Percentiles rank a stretch among this genome's conserved stretches.
These are phyloP conservation scores for Venturia oleaginea DNA, from an alignment of 2,329 filamentous ascomycete species.

Conservation along the genomic window DNA sequence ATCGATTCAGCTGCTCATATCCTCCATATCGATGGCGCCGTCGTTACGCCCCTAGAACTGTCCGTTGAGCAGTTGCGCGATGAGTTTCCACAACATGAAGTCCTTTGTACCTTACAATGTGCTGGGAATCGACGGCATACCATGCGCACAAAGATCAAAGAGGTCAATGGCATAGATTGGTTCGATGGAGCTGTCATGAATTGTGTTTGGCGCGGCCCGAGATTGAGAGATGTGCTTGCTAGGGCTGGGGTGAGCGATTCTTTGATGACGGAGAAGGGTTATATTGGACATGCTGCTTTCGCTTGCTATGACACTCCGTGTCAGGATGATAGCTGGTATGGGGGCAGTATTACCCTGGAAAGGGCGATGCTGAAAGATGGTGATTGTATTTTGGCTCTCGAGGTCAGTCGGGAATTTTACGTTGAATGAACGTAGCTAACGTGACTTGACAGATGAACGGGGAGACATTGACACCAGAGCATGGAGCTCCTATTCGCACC, in stretches of 20 bases:
- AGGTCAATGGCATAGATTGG: slow-evolving; percentile 43
- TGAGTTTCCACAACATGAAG: slow-evolving; percentile 43
- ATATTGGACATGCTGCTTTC: slow-evolving; percentile 44
- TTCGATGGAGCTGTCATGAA: slow-evolving; percentile 38
- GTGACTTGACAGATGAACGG: slow-evolving; percentile 28
- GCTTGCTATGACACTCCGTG: slow-evolving; percentile 43
- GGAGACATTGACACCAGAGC: slow-evolving; percentile 31
- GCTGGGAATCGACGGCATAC: slow-evolving; percentile 45
- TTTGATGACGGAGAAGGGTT: slow-evolving; percentile 48
- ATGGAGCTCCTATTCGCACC: slow-evolving; percentile 35
- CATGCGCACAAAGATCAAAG: slow-evolving; percentile 42
- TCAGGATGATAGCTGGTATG: slow-evolving; percentile 52
- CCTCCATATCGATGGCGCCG: slow-evolving; percentile 42
- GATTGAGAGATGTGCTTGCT: slow-evolving; percentile 37
- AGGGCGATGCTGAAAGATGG: slow-evolving; percentile 35
- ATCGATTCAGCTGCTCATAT: slow-evolving; percentile 32
- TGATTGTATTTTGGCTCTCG: slow-evolving; percentile 40
- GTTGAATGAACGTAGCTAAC: not conserved
- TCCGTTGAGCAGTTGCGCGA: slow-evolving; percentile 38
- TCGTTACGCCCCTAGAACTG: slow-evolving; percentile 36
- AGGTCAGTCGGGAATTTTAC: slow-evolving; percentile 26
- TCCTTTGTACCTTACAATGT: slow-evolving; percentile 44
- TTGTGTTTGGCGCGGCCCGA: slow-evolving; percentile 43
- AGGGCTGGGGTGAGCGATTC: slow-evolving; percentile 45
- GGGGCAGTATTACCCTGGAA: slow-evolving; percentile 43